Base-by-base conservation (phyloP, 148 eudicot genomes). In the Chenopodium berlandieri region DNA sequence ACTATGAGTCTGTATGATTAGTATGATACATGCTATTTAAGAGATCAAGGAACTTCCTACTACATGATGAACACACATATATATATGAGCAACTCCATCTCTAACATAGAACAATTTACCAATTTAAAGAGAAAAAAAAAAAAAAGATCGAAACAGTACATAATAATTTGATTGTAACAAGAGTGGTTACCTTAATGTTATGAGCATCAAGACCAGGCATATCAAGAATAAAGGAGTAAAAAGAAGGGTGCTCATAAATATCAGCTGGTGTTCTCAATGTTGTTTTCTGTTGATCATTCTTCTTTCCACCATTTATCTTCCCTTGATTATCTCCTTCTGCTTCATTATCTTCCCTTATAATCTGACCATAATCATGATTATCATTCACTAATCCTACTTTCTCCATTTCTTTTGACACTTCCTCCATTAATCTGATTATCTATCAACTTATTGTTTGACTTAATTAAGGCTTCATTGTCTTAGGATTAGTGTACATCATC, bases 181-280 rank as follows among this genome's bases (percentile, higher is more conserved):
- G 44, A 4, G 47, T 7, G 27, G 5, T 4, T 81, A 84, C 89
- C 89, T 87, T 87, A 82, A 84, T 84, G 32, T 87, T 87, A 6
- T 40, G 85, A 78, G 86, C 81, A 77, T 87, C 85, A 79, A 87
- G 83, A 64, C 87, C 89, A 76, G 89, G 89, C 89, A 87, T 87
- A 75, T 87, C 89, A 67, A 82, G 80, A 79, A 87, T 48, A 69
- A 87, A 84, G 64, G 87, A 79, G 52, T 85, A 81, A 30, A 78
- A 87, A 77, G 83, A 76, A 48, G 87, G 85, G 70, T 87, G 76
- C 19, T 87, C 89, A 75, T 71, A 87, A 13, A 87, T 79, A 81
- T 87, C 89, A 77, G 87, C 87, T 50, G 89, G 87, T 67, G 85
- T 87, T 60, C 89, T 84, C 79, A 87, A 50, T 63, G 71, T 84